Percentiles rank a stretch among this genome's conserved stretches.
Evolutionary conservation across 805 yeast genomes (phyloP).

Genomic region (Dipodascus albidus): DNA sequence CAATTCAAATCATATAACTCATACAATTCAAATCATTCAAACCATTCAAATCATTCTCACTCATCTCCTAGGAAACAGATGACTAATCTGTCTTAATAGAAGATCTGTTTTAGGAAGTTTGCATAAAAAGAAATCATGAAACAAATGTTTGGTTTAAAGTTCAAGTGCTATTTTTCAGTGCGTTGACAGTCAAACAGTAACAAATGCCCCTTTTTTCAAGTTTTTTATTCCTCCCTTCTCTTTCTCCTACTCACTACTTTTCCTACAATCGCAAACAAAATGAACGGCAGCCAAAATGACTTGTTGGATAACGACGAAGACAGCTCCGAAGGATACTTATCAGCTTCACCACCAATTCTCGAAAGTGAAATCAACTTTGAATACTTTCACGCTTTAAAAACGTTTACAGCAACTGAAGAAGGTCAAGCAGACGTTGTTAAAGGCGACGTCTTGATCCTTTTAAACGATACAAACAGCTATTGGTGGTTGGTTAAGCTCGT

Average conservation of each 20-base stretch:
- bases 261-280: neutral
- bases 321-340: constrained; percentile 30
- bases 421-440: constrained; percentile 73
- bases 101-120: no score
- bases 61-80: no score
- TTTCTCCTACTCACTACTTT: neutral
- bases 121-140: neutral
- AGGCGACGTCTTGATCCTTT: constrained; percentile 70
- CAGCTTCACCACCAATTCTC: constrained; percentile 51
- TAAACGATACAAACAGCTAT: constrained; percentile 85
- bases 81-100: no score
- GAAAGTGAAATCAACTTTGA: constrained; percentile 64
- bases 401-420: constrained; percentile 85
- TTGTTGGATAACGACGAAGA: constrained; percentile 14
- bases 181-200: neutral
- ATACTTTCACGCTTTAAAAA: constrained; percentile 74
- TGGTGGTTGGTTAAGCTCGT: constrained; percentile 84
- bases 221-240: neutral
- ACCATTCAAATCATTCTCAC: no score
- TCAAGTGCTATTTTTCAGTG: neutral
- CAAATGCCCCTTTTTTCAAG: neutral
- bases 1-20: no score
- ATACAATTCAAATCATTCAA: no score
- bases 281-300: neutral
- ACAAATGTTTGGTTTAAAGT: neutral